A percentile compares a stretch with the other conserved stretches of the same genome.
These are phyloP conservation scores for Boletus fagicola DNA, from an alignment of 768 basidiomycete genomes.

Conservation along the genomic window DNA sequence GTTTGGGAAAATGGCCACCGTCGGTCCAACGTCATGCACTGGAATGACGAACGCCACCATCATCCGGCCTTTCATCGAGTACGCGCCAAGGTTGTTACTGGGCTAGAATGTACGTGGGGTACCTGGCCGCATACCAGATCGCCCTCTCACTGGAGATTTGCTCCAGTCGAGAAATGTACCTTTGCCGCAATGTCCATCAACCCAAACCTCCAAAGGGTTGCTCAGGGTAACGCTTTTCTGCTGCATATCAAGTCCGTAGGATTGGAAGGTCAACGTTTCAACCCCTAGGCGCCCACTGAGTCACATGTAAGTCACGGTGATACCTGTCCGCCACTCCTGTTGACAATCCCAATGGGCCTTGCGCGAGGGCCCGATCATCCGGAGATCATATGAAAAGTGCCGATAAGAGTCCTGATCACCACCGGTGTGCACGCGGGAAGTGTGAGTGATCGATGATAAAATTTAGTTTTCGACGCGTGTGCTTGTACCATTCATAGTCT, in stretches of 20 bases:
- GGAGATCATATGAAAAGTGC: conserved; percentile 4
- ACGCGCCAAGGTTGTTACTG: not conserved
- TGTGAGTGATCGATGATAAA: not conserved
- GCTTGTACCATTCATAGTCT: not conserved
- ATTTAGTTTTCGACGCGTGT: not conserved
- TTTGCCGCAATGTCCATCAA: not conserved
- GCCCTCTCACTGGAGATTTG: not conserved
- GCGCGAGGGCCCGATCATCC: not conserved
- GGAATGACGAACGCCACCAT: not conserved
- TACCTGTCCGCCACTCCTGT: not conserved
- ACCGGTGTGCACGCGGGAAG: not conserved
- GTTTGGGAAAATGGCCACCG: too few relatives aligned
- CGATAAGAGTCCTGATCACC: not conserved
- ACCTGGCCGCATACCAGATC: not conserved
- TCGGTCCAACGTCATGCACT: not conserved
- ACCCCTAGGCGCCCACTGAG: not conserved
- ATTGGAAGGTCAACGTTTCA: not conserved
- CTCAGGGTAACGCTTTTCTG: not conserved
- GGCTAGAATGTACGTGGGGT: not conserved
- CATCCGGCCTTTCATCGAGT: not conserved
- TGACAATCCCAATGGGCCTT: not conserved
- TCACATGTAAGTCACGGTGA: not conserved
- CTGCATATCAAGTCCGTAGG: not conserved
- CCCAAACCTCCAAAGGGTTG: not conserved
- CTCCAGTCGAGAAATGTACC: not conserved